Conservation (phyloP, 306 rosid genomes). For the Coriaria nepalensis region DNA sequence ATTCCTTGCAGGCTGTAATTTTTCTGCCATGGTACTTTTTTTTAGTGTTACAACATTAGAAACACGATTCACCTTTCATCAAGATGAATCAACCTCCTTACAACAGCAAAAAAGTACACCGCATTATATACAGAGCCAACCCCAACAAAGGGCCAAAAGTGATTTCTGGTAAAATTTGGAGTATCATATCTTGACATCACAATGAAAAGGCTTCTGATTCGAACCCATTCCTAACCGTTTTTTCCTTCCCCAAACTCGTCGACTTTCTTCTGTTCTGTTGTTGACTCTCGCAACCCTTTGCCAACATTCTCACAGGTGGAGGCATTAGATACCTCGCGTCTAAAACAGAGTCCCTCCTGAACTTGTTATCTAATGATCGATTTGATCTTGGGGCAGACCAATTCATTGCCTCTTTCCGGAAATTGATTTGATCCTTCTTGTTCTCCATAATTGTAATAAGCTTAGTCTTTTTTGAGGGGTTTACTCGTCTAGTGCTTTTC, state of each 20-base stretch:
- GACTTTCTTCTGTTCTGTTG: slow-evolving; percentile 45
- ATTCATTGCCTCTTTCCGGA: slow-evolving; percentile 31
- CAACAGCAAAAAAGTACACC: slow-evolving; percentile 20
- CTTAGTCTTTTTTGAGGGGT: slow-evolving; percentile 62
- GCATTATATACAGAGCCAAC: slow-evolving; percentile 46
- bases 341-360: slow-evolving; percentile 31
- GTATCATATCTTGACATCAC: neutral
- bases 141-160: slow-evolving; percentile 12
- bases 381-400: slow-evolving; percentile 83
- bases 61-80: slow-evolving; percentile 25
- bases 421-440: slow-evolving; percentile 27
- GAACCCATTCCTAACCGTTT: slow-evolving; percentile 40
- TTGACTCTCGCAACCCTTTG: slow-evolving; percentile 35
- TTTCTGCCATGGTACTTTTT: slow-evolving; percentile 27
- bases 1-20: slow-evolving; percentile 36
- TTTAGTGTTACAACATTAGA: slow-evolving; percentile 51
- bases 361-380: slow-evolving; percentile 54
- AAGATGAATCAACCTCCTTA: slow-evolving; percentile 11
- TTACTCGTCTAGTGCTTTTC: slow-evolving; percentile 32
- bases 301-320: slow-evolving; percentile 45
- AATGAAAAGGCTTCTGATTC: slow-evolving; percentile 1
- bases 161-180: too few species aligned
- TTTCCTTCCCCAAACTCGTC: slow-evolving; percentile 58
- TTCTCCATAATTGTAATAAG: slow-evolving; percentile 28
- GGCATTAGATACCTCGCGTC: slow-evolving; percentile 63